A percentile compares a stretch with the other conserved stretches of the same genome.
Evolutionary conservation across 1,284 basidiomycete genomes (phyloP).

Genomic region (Fomes fomentarius): DNA sequence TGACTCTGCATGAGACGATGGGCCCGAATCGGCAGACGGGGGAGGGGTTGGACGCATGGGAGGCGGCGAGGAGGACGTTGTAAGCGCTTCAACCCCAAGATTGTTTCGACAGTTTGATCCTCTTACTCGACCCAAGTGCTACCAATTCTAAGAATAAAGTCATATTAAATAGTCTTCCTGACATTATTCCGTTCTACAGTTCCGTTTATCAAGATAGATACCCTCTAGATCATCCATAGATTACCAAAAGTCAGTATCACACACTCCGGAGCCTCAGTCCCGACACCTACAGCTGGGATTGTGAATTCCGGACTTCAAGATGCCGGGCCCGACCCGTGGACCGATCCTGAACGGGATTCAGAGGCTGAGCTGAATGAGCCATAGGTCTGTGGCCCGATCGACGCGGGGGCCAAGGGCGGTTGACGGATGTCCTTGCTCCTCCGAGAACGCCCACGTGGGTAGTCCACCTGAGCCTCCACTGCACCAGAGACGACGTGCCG

Average conservation of each 20-base stretch:
- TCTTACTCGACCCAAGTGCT: neutral
- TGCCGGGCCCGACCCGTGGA: neutral
- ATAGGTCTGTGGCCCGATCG: conserved; percentile 4
- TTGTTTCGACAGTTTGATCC: no score
- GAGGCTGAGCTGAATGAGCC: conserved; percentile 5
- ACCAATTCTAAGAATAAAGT: conserved; percentile 19
- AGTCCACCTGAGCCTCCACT: conserved; percentile 27
- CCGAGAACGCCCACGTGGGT: conserved; percentile 40
- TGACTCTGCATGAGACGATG: no score
- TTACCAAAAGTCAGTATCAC: no score
- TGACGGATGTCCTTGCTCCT: conserved; percentile 38
- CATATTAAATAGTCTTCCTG: conserved; percentile 10
- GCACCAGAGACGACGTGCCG: conserved; percentile 7
- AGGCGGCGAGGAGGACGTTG: no score
- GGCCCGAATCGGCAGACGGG: no score
- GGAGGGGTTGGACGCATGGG: no score
- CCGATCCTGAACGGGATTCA: neutral
- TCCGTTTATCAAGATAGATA: neutral
- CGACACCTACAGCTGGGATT: neutral
- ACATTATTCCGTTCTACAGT: conserved; percentile 1
- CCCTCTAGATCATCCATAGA: neutral
- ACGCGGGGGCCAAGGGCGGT: conserved; percentile 9
- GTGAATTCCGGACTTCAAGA: neutral
- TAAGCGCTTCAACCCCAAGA: no score
- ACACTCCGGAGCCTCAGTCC: no score